Percentiles rank a stretch among this genome's conserved stretches.
Conservation (phyloP, 306 rosid genomes). For the Calophaca sinica region DNA sequence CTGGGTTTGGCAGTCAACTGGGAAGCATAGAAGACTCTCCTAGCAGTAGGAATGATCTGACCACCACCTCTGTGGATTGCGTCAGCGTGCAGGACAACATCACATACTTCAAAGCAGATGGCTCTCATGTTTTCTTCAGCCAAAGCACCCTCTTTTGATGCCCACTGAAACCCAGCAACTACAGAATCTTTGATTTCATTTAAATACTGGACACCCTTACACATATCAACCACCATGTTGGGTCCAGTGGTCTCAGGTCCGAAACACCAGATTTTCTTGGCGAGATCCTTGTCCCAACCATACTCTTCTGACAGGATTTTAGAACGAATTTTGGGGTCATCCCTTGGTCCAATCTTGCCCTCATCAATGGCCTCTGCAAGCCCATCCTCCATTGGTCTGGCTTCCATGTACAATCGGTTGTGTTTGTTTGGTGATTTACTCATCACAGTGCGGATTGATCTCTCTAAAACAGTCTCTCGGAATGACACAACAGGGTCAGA, state of each 20-base stretch:
- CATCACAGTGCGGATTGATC: slow-evolving; percentile 79
- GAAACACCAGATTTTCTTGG: slow-evolving; percentile 90
- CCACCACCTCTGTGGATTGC: slow-evolving; percentile 92
- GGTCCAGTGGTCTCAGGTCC: slow-evolving; percentile 88
- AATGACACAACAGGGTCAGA: slow-evolving; percentile 93
- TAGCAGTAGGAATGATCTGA: slow-evolving; percentile 83
- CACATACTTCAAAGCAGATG: slow-evolving; percentile 75
- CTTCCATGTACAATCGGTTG: slow-evolving; percentile 92
- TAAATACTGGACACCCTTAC: slow-evolving; percentile 84
- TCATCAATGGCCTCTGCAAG: slow-evolving; percentile 84
- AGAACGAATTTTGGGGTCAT: slow-evolving; percentile 74
- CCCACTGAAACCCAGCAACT: slow-evolving; percentile 86
- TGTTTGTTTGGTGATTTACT: slow-evolving; percentile 96
- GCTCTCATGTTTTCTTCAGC: slow-evolving; percentile 84
- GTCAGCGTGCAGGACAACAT: slow-evolving; percentile 79
- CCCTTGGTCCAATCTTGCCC: slow-evolving; percentile 81
- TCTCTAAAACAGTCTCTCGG: slow-evolving; percentile 87
- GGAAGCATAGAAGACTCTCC: slow-evolving; percentile 79
- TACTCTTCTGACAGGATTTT: slow-evolving; percentile 66
- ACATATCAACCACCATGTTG: slow-evolving; percentile 89
- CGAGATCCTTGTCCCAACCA: slow-evolving; percentile 87
- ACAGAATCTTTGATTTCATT: slow-evolving; percentile 87
- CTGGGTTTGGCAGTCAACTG: slow-evolving; percentile 80
- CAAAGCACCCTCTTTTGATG: slow-evolving; percentile 85
- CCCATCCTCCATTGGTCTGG: slow-evolving; percentile 64